phyloP scores from a whole-genome alignment of 495 filamentous ascomycete genomes.

The Aspergillus nanangensis region DNA sequence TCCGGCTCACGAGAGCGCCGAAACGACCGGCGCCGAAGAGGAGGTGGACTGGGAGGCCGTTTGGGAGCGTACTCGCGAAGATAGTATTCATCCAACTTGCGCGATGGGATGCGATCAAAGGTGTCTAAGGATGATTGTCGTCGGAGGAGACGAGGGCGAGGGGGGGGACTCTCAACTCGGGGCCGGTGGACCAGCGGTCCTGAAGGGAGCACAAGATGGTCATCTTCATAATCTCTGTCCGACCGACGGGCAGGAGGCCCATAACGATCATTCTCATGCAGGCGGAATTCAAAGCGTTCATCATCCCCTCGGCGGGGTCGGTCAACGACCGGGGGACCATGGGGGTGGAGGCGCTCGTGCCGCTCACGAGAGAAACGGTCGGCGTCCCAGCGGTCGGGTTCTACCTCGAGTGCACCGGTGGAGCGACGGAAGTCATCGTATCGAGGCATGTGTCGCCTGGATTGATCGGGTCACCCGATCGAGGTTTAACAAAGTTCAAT shows the following conservation, averaged over 20 bases:
- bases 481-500: background rate
- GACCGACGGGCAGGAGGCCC: constrained; percentile 48
- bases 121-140: constrained; percentile 68
- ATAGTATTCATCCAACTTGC: constrained; percentile 51
- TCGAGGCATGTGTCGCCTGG: constrained; percentile 36
- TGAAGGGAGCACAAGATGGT: constrained; percentile 40
- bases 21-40: constrained; percentile 31
- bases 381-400: constrained; percentile 35
- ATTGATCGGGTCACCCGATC: constrained; percentile 10
- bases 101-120: constrained; percentile 61
- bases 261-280: constrained; percentile 52
- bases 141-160: constrained; percentile 55
- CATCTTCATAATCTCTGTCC: constrained; percentile 46
- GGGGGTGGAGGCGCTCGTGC: constrained; percentile 36
- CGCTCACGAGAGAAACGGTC: constrained; percentile 45
- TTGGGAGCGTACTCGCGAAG: constrained; percentile 33
- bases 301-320: constrained; percentile 42
- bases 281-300: constrained; percentile 48
- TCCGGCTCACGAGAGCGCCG: constrained; percentile 46
- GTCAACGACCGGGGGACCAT: constrained; percentile 39
- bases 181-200: constrained; percentile 37
- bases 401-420: constrained; percentile 29
- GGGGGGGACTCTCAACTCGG: constrained; percentile 36
- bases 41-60: constrained; percentile 31
- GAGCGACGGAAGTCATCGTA: constrained; percentile 44